Evolutionary conservation across 495 filamentous ascomycete species (phyloP).

Genomic region (Pseudoneurospora amorphoporcata): DNA sequence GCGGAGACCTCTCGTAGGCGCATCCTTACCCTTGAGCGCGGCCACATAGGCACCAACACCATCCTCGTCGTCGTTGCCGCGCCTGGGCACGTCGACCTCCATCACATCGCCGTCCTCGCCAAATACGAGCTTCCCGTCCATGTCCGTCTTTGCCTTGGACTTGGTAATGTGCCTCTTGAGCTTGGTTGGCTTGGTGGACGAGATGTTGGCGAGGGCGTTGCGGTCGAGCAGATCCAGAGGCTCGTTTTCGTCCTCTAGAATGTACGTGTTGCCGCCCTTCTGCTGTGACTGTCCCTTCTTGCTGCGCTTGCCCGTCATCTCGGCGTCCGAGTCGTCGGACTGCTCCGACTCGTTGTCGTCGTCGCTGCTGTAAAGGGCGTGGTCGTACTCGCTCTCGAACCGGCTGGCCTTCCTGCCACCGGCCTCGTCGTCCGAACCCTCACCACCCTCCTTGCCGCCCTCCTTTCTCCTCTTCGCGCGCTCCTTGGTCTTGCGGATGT

Average conservation of each 20-base stretch:
- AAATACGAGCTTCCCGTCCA: constrained; percentile 84
- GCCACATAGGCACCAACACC: constrained; percentile 88
- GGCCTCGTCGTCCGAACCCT: constrained; percentile 37
- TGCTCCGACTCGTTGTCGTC: constrained; percentile 37
- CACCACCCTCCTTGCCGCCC: constrained; percentile 41
- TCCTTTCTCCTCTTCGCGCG: constrained; percentile 77
- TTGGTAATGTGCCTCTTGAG: constrained; percentile 42
- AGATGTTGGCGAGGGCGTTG: constrained; percentile 83
- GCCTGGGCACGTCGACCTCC: constrained; percentile 51
- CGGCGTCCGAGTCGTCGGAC: constrained; percentile 52
- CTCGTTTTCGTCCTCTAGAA: constrained; percentile 86
- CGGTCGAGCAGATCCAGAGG: constrained; percentile 87
- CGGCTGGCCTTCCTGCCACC: constrained; percentile 42
- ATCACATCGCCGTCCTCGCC: constrained; percentile 47
- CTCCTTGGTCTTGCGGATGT: constrained; percentile 90
- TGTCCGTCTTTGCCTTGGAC: constrained; percentile 60
- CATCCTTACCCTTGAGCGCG: constrained; percentile 77
- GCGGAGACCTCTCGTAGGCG: constrained; percentile 66
- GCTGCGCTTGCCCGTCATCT: constrained; percentile 44
- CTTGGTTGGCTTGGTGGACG: constrained; percentile 69
- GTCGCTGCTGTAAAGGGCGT: constrained; percentile 81
- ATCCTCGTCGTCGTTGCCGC: constrained; percentile 38
- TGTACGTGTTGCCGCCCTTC: constrained; percentile 62
- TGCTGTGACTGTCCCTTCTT: constrained; percentile 29
- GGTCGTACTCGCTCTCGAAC: constrained; percentile 89